These are phyloP conservation scores for Rhytidiadelphus loreus DNA, from an alignment of 225 moss, liverwort and hornwort species.

Conservation along the genomic window DNA sequence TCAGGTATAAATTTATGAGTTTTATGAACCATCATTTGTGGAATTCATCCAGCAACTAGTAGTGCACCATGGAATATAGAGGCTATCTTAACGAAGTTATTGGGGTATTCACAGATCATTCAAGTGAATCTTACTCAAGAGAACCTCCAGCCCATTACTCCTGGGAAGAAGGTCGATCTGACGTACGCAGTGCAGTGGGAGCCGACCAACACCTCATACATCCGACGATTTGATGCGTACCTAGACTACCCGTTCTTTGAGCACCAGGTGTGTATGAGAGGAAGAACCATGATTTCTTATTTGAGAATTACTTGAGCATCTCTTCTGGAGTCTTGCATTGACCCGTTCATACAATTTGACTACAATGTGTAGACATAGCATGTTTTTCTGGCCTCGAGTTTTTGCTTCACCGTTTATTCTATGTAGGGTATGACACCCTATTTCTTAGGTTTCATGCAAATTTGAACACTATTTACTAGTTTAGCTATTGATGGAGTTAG, in stretches of 20 bases:
- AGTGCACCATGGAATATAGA: neutral
- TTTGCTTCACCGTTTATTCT: neutral
- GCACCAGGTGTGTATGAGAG: constrained; percentile 71
- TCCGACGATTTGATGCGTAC: constrained; percentile 91
- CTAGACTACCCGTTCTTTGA: constrained; percentile 97
- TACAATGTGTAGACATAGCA: neutral
- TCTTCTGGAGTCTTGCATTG: neutral
- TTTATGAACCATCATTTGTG: neutral
- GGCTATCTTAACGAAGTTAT: neutral
- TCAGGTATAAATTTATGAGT: constrained; percentile 43
- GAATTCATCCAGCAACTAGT: neutral
- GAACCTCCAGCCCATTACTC: constrained; percentile 34
- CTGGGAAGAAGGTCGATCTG: constrained; percentile 61
- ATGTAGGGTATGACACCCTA: neutral
- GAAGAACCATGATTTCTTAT: neutral
- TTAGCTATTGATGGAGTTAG: neutral
- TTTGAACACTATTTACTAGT: neutral
- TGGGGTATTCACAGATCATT: constrained; percentile 53
- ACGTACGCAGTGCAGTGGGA: constrained; percentile 89
- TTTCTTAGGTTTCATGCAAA: neutral
- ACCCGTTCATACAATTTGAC: neutral
- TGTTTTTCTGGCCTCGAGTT: neutral
- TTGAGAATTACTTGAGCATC: neutral
- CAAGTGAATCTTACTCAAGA: constrained; percentile 94
- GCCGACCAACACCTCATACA: constrained; percentile 65